Evolutionary conservation across 1,139 yeast genomes (phyloP).

Genomic region (Kodamaea fungicola): DNA sequence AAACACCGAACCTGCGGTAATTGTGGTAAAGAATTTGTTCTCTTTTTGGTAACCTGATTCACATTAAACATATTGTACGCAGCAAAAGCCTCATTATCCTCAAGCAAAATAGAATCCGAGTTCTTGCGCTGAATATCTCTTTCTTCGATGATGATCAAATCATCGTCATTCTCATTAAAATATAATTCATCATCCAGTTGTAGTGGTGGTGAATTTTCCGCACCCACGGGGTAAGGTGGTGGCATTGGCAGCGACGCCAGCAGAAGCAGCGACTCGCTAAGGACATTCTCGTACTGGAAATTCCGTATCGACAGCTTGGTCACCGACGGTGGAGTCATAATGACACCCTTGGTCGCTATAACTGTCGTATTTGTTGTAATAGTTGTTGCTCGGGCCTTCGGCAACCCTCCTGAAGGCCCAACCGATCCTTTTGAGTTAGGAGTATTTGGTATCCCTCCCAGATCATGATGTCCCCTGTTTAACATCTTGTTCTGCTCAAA

Average conservation of each 20-base stretch:
- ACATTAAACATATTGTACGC: slow-evolving; percentile 46
- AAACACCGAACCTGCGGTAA: slow-evolving; percentile 50
- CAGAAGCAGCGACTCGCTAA: slow-evolving; percentile 10
- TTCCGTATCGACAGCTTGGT: slow-evolving; percentile 3
- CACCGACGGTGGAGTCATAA: slow-evolving; percentile 6
- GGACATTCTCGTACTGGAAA: slow-evolving; percentile 11
- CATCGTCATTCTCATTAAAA: slow-evolving; percentile 11
- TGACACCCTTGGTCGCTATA: slow-evolving; percentile 4
- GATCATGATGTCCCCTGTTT: slow-evolving; percentile 9
- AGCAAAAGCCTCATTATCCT: slow-evolving; percentile 39
- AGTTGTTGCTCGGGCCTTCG: slow-evolving; percentile 8
- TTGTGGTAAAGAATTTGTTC: slow-evolving; percentile 73
- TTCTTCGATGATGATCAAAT: slow-evolving; percentile 15
- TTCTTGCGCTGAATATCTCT: slow-evolving; percentile 25
- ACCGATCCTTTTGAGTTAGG: neutral
- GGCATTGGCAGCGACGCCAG: slow-evolving; percentile 9
- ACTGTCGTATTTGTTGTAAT: slow-evolving; percentile 8
- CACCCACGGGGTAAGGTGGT: neutral
- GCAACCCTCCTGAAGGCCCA: neutral
- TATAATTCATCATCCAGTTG: no score
- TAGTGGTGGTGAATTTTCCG: no score
- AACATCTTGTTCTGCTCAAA: slow-evolving; percentile 23
- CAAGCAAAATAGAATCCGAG: slow-evolving; percentile 35
- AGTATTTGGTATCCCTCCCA: slow-evolving; percentile 1
- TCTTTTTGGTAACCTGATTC: slow-evolving; percentile 41